These are phyloP conservation scores for Apiospora sp. DNA, from an alignment of 2,329 filamentous ascomycete genomes.

Conservation along the genomic window DNA sequence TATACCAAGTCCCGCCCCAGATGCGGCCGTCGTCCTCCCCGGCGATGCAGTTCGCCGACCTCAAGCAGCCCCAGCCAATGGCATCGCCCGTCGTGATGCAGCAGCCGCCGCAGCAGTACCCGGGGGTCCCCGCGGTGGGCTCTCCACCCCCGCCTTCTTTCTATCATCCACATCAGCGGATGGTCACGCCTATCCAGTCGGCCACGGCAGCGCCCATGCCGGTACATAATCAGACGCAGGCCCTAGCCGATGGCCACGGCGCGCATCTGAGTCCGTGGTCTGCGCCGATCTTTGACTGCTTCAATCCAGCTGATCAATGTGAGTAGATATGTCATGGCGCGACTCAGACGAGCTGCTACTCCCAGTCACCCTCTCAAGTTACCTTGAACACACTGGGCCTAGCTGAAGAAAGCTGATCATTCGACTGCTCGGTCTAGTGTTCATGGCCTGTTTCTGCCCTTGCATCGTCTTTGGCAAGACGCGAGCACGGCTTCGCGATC, in stretches of 20 bases:
- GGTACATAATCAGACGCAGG: neutral
- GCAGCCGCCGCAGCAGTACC: neutral
- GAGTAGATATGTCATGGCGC: neutral
- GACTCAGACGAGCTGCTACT: neutral
- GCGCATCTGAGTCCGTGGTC: conserved; percentile 4
- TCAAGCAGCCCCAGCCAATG: conserved; percentile 10
- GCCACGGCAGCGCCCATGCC: neutral
- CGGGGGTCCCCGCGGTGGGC: neutral
- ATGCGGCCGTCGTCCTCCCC: neutral
- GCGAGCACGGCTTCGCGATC: conserved; percentile 2
- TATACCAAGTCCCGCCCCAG: neutral
- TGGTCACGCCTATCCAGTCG: neutral
- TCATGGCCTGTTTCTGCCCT: conserved; percentile 2
- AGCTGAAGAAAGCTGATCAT: neutral
- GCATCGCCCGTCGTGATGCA: neutral
- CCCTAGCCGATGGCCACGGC: neutral
- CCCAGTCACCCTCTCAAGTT: too few relatives aligned
- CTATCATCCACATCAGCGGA: neutral
- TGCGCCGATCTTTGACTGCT: conserved; percentile 6
- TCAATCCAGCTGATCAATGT: conserved; percentile 7
- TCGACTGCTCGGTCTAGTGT: neutral
- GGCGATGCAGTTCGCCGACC: conserved; percentile 4
- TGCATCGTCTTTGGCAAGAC: conserved; percentile 23
- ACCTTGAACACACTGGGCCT: too few relatives aligned
- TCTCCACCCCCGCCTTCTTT: neutral